These are phyloP conservation scores for Colletotrichum sublineola DNA, from an alignment of 2,329 filamentous ascomycete species.

Conservation along the genomic window DNA sequence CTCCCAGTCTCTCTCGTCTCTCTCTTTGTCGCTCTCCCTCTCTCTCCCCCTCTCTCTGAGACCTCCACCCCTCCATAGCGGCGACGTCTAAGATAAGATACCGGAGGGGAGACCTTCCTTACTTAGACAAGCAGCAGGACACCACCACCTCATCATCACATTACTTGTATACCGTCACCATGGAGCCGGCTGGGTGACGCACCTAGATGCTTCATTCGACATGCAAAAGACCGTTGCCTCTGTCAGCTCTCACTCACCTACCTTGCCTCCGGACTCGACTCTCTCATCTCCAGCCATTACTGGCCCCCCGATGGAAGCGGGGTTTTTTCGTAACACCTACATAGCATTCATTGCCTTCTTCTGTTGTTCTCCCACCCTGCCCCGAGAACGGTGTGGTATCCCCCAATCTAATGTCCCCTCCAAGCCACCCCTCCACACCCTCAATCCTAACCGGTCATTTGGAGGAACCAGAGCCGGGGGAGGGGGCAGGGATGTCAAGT, in stretches of 20 bases:
- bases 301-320: conserved; percentile 23
- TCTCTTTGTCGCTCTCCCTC: not conserved
- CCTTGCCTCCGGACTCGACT: not conserved
- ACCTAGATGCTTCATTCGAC: not conserved
- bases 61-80: conserved; percentile 10
- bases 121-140: conserved; percentile 7
- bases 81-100: conserved; percentile 34
- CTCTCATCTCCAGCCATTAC: conserved; percentile 13
- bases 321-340: conserved; percentile 25
- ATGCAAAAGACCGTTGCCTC: not conserved
- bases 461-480: conserved; percentile 28
- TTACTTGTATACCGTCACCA: conserved; percentile 4
- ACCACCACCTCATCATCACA: not conserved
- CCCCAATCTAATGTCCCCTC: conserved; percentile 24
- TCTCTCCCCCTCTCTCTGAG: not conserved
- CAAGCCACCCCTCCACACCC: conserved; percentile 37
- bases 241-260: not conserved
- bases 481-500: conserved; percentile 24
- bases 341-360: not conserved
- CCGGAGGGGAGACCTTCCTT: conserved; percentile 33
- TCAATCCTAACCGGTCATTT: conserved; percentile 32
- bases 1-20: not conserved
- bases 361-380: conserved; percentile 1
- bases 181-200: conserved; percentile 6
- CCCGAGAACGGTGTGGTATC: conserved; percentile 33